A percentile compares a stretch with the other conserved stretches of the same genome.
Evolutionary conservation across 805 yeast species (phyloP).

Genomic region (Candida multigemmis): DNA sequence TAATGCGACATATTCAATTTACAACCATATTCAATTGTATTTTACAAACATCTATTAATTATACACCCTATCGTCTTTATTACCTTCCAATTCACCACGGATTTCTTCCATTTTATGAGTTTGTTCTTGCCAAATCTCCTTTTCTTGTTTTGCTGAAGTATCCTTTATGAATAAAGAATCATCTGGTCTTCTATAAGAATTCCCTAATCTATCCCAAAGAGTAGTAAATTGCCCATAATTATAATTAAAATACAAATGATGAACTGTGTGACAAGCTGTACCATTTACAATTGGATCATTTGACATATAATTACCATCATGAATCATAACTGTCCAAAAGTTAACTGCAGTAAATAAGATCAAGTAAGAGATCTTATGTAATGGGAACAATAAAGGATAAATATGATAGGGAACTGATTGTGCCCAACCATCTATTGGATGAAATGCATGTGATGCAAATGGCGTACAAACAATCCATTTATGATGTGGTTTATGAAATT

Average conservation of each 20-base stretch:
- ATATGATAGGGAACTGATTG: conserved; percentile 93
- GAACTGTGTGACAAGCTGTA: conserved; percentile 97
- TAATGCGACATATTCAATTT: conserved; percentile 1
- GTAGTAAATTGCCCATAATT: conserved; percentile 98
- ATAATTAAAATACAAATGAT: conserved; percentile 94
- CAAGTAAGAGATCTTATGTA: conserved; percentile 80
- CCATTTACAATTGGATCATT: conserved; percentile 93
- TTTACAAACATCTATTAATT: conserved; percentile 7
- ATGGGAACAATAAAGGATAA: conserved; percentile 86
- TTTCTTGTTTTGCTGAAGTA: conserved; percentile 44
- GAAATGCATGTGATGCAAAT: conserved; percentile 97
- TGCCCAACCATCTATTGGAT: conserved; percentile 91
- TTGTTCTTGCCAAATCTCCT: conserved; percentile 63
- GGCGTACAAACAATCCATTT: conserved; percentile 99
- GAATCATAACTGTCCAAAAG: conserved; percentile 98
- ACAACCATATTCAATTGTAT: background rate
- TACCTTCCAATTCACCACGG: conserved; percentile 74
- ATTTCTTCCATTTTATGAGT: conserved; percentile 67
- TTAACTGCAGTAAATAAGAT: conserved; percentile 82
- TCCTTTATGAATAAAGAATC: conserved; percentile 60
- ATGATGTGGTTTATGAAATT: conserved; percentile 93
- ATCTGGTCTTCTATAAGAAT: conserved; percentile 90
- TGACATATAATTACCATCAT: conserved; percentile 93
- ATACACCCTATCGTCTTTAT: conserved; percentile 66
- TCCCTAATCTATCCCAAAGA: conserved; percentile 94